Conservation (phyloP, 441 rosid species). For the Codiaeum variegatum region DNA sequence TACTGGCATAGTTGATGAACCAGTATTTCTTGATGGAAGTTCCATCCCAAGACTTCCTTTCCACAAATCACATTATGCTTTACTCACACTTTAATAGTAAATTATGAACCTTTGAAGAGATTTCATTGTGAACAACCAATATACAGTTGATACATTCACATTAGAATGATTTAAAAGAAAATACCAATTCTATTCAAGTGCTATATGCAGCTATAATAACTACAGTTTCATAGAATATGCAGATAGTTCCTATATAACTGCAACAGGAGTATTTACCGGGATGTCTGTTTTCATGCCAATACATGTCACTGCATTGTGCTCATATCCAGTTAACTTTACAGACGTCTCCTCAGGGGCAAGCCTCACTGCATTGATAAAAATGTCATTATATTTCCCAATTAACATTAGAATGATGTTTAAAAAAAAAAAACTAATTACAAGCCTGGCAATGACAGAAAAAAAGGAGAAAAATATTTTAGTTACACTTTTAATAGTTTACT, state of each 20-base stretch:
- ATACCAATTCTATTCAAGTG: background rate
- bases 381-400: slow-evolving; percentile 2
- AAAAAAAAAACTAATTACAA: background rate
- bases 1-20: background rate
- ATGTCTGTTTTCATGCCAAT: slow-evolving; percentile 72
- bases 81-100: background rate
- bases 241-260: slow-evolving; percentile 9
- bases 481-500: background rate
- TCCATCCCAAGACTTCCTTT: slow-evolving; percentile 22
- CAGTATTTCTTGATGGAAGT: slow-evolving; percentile 15
- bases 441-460: background rate
- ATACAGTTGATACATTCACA: slow-evolving; percentile 3
- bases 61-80: slow-evolving; percentile 2
- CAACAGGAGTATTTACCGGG: slow-evolving; percentile 45
- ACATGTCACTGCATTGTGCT: slow-evolving; percentile 83
- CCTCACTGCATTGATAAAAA: slow-evolving; percentile 58
- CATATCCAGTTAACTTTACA: slow-evolving; percentile 59
- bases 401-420: background rate
- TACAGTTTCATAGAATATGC: background rate
- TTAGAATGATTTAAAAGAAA: background rate
- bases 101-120: slow-evolving; percentile 13
- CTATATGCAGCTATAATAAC: background rate
- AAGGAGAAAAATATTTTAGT: background rate
- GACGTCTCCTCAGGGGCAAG: slow-evolving; percentile 86
- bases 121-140: background rate